phyloP scores from a whole-genome alignment of 2,329 filamentous ascomycete species.

The Calonectria fujianensis region DNA sequence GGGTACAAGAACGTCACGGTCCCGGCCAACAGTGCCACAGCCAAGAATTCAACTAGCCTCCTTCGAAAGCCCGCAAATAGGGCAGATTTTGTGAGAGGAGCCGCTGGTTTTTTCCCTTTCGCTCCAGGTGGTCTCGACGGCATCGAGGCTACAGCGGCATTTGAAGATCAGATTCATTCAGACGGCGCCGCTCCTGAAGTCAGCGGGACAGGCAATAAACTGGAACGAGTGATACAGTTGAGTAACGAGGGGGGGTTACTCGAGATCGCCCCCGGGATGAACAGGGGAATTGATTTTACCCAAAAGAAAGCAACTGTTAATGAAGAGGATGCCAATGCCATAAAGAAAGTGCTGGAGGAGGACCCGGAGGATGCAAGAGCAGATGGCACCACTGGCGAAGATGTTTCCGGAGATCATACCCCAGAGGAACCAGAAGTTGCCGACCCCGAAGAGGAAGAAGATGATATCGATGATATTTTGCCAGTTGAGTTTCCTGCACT shows the following conservation, averaged over 20 bases:
- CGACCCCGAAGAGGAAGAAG: constrained; percentile 68
- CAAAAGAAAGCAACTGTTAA: constrained; percentile 75
- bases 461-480: constrained; percentile 88
- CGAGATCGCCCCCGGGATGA: constrained; percentile 87
- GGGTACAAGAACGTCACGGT: constrained; percentile 97
- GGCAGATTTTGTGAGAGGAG: constrained; percentile 94
- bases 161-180: constrained; percentile 84
- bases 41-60: constrained; percentile 95
- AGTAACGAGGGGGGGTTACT: constrained; percentile 85
- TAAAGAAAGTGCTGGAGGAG: constrained; percentile 77
- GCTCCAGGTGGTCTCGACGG: constrained; percentile 91
- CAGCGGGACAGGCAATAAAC: constrained; percentile 70
- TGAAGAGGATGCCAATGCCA: constrained; percentile 79
- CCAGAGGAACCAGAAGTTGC: constrained; percentile 53
- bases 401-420: constrained; percentile 46
- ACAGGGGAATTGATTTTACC: constrained; percentile 83
- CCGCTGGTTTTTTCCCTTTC: constrained; percentile 95
- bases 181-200: constrained; percentile 66
- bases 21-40: constrained; percentile 90
- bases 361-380: constrained; percentile 66
- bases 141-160: constrained; percentile 88
- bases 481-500: constrained; percentile 95
- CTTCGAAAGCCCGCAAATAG: constrained; percentile 89
- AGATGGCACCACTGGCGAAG: constrained; percentile 54
- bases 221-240: constrained; percentile 92